Percentiles rank a stretch among this genome's conserved stretches.
phyloP scores from a whole-genome alignment of 2,329 filamentous ascomycete genomes.

The Colletotrichum sp. region DNA sequence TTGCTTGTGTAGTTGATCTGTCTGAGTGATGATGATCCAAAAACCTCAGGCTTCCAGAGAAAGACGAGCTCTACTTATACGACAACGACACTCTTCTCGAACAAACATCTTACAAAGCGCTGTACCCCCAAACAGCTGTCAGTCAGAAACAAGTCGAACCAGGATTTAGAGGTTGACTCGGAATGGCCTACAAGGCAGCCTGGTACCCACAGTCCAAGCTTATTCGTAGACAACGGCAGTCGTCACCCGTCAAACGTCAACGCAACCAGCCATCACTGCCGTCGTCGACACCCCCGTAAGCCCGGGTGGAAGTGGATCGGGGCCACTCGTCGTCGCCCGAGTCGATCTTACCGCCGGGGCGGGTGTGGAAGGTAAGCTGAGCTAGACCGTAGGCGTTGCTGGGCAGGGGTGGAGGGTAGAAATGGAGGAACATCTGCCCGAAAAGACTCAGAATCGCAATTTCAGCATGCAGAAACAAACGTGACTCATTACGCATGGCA shows the following conservation, averaged over 20 bases:
- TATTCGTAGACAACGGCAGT: not conserved
- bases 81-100: not conserved
- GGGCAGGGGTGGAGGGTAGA: not conserved
- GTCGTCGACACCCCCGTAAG: not conserved
- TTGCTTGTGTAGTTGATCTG: not conserved
- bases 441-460: not conserved
- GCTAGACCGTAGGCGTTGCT: not conserved
- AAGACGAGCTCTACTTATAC: conserved; percentile 8
- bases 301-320: not conserved
- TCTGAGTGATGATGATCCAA: not conserved
- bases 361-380: not conserved
- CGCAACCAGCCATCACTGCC: not conserved
- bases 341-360: not conserved
- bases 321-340: not conserved
- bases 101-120: not conserved
- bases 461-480: not conserved
- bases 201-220: not conserved
- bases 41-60: not conserved
- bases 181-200: not conserved
- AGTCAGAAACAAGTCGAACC: not conserved
- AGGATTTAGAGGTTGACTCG: not conserved
- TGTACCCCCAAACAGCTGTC: not conserved
- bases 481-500: not conserved
- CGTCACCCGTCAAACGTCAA: not conserved
- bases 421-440: not conserved